Percentiles rank a stretch among this genome's conserved stretches.
These are phyloP conservation scores for Rhizopogon rudus DNA, from an alignment of 768 basidiomycete species.

Conservation along the genomic window DNA sequence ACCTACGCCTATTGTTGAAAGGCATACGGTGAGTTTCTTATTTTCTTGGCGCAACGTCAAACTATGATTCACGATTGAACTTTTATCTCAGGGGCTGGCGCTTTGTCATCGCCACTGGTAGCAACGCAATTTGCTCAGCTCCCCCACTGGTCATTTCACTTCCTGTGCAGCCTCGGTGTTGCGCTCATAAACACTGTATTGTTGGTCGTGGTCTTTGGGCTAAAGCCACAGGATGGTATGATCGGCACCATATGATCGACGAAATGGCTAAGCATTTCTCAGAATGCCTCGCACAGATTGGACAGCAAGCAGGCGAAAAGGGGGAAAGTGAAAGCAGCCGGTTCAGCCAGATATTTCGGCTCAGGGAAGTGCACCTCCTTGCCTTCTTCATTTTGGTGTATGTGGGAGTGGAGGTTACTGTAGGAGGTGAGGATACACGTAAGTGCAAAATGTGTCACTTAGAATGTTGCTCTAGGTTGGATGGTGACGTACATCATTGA, in stretches of 20 bases:
- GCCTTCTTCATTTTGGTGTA: conserved; percentile 42
- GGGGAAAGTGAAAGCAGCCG: conserved; percentile 28
- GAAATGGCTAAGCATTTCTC: background rate
- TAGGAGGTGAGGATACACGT: conserved; percentile 33
- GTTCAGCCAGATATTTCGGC: conserved; percentile 41
- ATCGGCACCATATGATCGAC: background rate
- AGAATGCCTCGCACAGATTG: conserved; percentile 35
- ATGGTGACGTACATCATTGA: conserved; percentile 55
- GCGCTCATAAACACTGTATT: conserved; percentile 49
- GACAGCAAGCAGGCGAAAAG: conserved; percentile 22
- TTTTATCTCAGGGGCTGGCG: conserved; percentile 34
- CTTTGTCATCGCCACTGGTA: conserved; percentile 46
- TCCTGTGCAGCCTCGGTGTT: conserved; percentile 56
- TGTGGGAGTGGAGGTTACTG: conserved; percentile 48
- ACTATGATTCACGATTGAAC: background rate
- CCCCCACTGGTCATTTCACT: conserved; percentile 36
- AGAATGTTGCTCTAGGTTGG: conserved; percentile 41
- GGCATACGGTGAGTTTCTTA: background rate
- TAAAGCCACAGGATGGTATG: conserved; percentile 64
- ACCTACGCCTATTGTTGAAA: background rate
- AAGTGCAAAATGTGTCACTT: background rate
- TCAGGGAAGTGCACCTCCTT: conserved; percentile 39
- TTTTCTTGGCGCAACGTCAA: background rate
- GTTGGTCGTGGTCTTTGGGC: conserved; percentile 53
- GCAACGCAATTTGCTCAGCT: conserved; percentile 46